Percentiles rank a stretch among this genome's conserved stretches.
phyloP scores from a whole-genome alignment of 2,329 filamentous ascomycete genomes.

The Emmonsiellopsis sp. region DNA sequence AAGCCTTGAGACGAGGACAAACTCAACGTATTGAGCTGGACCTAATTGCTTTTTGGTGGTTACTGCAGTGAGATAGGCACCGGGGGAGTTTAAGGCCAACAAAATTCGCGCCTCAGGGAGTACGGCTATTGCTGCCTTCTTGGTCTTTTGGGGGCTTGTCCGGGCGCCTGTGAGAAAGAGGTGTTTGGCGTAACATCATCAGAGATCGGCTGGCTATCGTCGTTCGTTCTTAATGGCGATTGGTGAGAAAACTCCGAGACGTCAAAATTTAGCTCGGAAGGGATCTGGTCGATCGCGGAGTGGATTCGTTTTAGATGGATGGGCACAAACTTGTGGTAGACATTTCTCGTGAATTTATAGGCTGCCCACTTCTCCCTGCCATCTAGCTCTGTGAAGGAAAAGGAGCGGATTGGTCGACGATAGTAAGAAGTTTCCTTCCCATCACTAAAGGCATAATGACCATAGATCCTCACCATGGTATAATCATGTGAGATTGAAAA shows the following conservation, averaged over 20 bases:
- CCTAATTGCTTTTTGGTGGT: too few species aligned
- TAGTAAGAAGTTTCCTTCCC: constrained; percentile 26
- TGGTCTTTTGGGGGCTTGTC: too few species aligned
- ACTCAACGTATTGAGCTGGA: too few species aligned
- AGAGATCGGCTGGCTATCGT: too few species aligned
- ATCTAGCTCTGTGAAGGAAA: constrained; percentile 23
- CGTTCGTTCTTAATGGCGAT: too few species aligned
- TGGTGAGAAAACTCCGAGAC: constrained; percentile 3
- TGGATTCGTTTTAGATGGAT: background rate
- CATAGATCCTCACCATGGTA: constrained; percentile 28
- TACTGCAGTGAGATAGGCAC: too few species aligned
- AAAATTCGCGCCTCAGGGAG: too few species aligned
- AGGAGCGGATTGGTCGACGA: constrained; percentile 27
- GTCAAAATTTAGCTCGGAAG: background rate
- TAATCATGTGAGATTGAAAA: constrained; percentile 29
- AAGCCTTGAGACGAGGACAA: too few species aligned
- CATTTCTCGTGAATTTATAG: constrained; percentile 26
- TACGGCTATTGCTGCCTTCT: too few species aligned
- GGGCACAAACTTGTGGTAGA: constrained; percentile 27
- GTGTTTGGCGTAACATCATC: too few species aligned
- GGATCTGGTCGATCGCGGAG: background rate
- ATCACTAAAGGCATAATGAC: constrained; percentile 32
- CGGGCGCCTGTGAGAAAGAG: too few species aligned
- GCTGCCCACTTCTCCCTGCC: constrained; percentile 26
- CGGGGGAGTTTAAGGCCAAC: too few species aligned